A percentile compares a stretch with the other conserved stretches of the same genome.
phyloP scores from a whole-genome alignment of 306 rosid genomes.

The Gastrolobium bilobum region DNA sequence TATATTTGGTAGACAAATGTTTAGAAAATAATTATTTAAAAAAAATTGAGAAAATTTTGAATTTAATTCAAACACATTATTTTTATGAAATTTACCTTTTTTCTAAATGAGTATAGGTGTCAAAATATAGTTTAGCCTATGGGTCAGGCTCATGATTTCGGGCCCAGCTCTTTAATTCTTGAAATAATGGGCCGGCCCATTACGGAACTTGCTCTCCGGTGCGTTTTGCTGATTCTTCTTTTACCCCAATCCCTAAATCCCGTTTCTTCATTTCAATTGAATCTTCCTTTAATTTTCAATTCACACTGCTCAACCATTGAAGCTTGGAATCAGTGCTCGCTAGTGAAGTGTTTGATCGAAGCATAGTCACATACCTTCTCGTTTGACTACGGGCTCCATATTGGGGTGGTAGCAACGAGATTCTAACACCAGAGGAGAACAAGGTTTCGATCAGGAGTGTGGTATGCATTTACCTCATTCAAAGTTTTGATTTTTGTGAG shows the following conservation, averaged over 20 bases:
- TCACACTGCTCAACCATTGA: background rate
- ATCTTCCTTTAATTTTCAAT: background rate
- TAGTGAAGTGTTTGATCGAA: background rate
- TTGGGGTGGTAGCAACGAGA: background rate
- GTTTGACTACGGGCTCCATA: background rate
- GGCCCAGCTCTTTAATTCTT: background rate
- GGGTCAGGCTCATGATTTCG: background rate
- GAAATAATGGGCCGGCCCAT: background rate
- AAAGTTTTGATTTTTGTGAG: conserved; percentile 10
- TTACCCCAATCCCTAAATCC: conserved; percentile 13
- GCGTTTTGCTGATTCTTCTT: conserved; percentile 1
- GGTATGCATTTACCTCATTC: conserved; percentile 1
- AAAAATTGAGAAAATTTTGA: too few relatives aligned
- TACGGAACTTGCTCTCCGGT: background rate
- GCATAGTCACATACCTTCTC: background rate
- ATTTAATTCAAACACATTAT: too few relatives aligned
- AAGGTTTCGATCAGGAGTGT: background rate
- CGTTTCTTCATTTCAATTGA: background rate
- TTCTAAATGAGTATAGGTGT: background rate
- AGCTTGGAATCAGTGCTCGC: background rate
- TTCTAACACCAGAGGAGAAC: background rate
- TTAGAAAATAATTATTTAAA: too few relatives aligned
- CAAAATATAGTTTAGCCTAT: background rate
- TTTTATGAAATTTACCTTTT: background rate
- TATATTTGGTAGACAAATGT: too few relatives aligned